Evolutionary conservation across 2,329 filamentous ascomycete species (phyloP), one percentile per base, ranked within the genome.

Genomic region (Metarhizium robertsii): DNA sequence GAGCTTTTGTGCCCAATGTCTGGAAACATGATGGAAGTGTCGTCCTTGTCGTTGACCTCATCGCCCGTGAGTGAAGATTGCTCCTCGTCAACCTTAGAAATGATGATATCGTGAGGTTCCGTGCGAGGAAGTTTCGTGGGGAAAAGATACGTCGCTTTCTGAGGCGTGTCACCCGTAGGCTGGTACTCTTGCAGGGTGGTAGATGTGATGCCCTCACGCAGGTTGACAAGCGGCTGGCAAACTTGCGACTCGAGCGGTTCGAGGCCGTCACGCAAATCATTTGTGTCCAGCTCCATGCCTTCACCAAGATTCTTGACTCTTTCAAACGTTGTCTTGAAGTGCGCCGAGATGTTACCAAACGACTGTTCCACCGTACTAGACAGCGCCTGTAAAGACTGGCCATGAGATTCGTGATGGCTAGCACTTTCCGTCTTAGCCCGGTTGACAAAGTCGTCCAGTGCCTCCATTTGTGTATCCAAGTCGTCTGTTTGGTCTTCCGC

Each of bases 401-500:
- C 71, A 60, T 95, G 88, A 30, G 80, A 79, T 30, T 84, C 78
- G 67, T 94, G 86, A 66, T 95, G 90, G 18, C 78, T 76, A 34
- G 86, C 83, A 67, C 96, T 97, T 64, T 95, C 87, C 1, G 81
- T 82, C 58, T 86, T 84, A 52, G 95, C 91, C 36, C 88, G 85
- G 36, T 86, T 80, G 43, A 97, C 90, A 63, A 96, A 96, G 61
- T 92, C 89, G 64, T 97, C 92, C 7, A 99, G 79, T 1, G 90
- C 88, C 55, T 85, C 83, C 81, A 99, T 92, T 70, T 97, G 90
- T n/a, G 79, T 80, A 58, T 88, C 86, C 66, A 99, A 87, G 61
- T 95, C 89, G 55, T 82, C 80, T 73, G 95, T 88, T 72, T 99
- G 94, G 56, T 88, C 86, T 65, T 92, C 88, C 13, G 97, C 92